Conservation (phyloP, 805 yeast genomes). For the Ogataea zsoltii region DNA sequence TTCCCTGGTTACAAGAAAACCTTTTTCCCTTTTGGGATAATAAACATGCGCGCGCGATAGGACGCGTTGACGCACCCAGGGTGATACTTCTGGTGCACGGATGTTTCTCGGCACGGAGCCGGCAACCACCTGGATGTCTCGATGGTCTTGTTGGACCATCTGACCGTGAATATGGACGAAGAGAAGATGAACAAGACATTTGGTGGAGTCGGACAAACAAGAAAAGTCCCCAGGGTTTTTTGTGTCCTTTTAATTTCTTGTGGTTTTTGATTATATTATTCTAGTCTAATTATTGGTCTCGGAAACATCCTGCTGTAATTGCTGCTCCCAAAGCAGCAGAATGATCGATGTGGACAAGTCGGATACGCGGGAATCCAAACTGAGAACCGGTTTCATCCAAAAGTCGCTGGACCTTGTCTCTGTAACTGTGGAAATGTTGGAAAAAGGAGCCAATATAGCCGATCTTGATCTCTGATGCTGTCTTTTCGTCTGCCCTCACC, state of each 20-base stretch:
- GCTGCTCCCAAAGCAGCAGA: conserved; percentile 19
- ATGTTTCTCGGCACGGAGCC: too few relatives aligned
- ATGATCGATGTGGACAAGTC: conserved; percentile 8
- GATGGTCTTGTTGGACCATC: too few relatives aligned
- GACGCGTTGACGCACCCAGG: conserved; percentile 1
- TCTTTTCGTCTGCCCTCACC: conserved; percentile 17
- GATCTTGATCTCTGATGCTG: conserved; percentile 31
- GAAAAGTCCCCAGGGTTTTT: too few relatives aligned
- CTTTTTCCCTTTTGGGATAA: not conserved
- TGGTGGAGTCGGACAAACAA: too few relatives aligned
- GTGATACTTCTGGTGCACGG: conserved; percentile 1
- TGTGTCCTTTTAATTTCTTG: too few relatives aligned
- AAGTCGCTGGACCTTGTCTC: conserved; percentile 34
- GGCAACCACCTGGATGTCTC: too few relatives aligned
- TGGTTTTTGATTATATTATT: too few relatives aligned
- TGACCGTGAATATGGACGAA: too few relatives aligned
- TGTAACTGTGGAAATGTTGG: conserved; percentile 41
- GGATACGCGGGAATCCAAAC: not conserved
- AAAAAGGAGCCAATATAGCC: conserved; percentile 56
- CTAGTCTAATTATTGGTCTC: too few relatives aligned
- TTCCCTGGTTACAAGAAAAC: not conserved
- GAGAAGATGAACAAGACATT: too few relatives aligned
- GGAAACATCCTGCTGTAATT: conserved; percentile 2
- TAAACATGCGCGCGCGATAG: not conserved
- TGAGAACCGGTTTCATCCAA: conserved; percentile 7